Evolutionary conservation across 768 basidiomycete species (phyloP).

Genomic region (Clathrus columnatus): DNA sequence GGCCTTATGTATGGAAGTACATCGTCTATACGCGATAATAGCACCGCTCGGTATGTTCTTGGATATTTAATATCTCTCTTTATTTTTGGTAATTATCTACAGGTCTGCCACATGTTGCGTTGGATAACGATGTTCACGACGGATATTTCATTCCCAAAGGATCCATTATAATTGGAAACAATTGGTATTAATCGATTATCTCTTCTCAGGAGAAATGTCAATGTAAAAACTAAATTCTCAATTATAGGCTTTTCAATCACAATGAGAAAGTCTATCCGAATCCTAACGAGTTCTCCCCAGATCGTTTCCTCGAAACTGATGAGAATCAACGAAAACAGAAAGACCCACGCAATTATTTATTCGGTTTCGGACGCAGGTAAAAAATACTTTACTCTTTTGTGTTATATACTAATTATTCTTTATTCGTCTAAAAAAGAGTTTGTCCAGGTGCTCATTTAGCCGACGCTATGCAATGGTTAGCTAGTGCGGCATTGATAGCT

Average conservation of each 20-base stretch:
- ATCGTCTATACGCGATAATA: neutral
- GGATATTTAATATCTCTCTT: neutral
- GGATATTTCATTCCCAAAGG: conserved; percentile 48
- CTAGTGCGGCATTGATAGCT: neutral
- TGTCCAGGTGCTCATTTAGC: neutral
- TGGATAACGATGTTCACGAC: conserved; percentile 22
- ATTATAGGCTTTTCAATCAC: neutral
- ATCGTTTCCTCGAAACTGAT: neutral
- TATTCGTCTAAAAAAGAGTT: neutral
- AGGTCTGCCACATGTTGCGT: too few relatives aligned
- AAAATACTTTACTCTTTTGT: neutral
- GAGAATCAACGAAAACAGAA: neutral
- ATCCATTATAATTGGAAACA: conserved; percentile 49
- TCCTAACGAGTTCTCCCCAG: neutral
- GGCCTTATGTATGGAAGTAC: neutral
- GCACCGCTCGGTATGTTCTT: too few relatives aligned
- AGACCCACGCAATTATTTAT: neutral
- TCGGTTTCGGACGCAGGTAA: neutral
- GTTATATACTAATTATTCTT: too few relatives aligned
- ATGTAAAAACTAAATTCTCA: neutral
- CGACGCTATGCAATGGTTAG: neutral
- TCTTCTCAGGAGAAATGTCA: neutral
- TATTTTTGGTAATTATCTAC: neutral
- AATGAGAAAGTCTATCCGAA: neutral
- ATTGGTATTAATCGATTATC: conserved; percentile 33